Evolutionary conservation across 2,329 filamentous ascomycete genomes (phyloP).

Genomic region (Colletotrichum tropicicola): DNA sequence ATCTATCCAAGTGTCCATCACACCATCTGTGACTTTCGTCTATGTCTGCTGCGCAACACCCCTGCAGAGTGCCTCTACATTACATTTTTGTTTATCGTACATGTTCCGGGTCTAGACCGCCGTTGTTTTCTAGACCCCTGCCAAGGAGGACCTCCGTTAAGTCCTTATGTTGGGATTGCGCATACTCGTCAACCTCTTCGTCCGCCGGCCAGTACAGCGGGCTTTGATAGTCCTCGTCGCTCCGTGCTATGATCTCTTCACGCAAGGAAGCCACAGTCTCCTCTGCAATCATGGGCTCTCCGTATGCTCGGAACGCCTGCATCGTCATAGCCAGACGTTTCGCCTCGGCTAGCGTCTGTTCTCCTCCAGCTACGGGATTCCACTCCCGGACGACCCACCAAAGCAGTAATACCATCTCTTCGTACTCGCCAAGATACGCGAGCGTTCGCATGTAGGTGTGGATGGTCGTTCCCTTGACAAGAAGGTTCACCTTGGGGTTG

Average conservation of each 20-base stretch:
- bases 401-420: conserved; percentile 65
- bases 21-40: too few species aligned
- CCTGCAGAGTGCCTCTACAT: too few species aligned
- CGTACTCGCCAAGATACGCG: conserved; percentile 66
- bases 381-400: conserved; percentile 66
- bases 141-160: not conserved
- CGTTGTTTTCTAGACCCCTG: too few species aligned
- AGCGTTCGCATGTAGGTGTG: conserved; percentile 69
- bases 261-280: conserved; percentile 36
- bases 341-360: conserved; percentile 40
- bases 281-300: conserved; percentile 52
- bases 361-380: conserved; percentile 42
- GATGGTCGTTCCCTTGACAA: conserved; percentile 52
- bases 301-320: conserved; percentile 59
- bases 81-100: too few species aligned
- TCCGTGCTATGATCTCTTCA: conserved; percentile 29
- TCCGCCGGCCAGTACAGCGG: conserved; percentile 49
- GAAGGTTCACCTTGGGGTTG: not conserved
- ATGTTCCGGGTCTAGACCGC: too few species aligned
- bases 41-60: too few species aligned
- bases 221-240: conserved; percentile 29
- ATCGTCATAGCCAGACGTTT: conserved; percentile 44
- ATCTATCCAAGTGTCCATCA: too few species aligned
- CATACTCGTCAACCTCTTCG: conserved; percentile 44
- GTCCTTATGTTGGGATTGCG: not conserved